phyloP scores from a whole-genome alignment of 139 green algal species.

The Chlamydomonas sp. region DNA sequence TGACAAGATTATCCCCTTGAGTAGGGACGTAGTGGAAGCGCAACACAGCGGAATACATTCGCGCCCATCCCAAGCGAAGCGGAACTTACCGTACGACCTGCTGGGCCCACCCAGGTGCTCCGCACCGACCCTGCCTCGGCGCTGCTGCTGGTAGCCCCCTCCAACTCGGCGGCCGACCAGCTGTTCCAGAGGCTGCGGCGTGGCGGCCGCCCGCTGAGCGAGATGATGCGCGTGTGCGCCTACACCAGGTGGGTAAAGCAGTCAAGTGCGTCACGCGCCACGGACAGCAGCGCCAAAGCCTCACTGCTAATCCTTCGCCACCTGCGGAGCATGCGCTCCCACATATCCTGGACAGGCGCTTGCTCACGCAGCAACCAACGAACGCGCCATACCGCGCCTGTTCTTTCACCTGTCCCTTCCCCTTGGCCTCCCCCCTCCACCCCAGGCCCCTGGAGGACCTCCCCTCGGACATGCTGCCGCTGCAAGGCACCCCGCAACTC shows the following conservation, averaged over 20 bases:
- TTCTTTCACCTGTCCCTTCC: not conserved
- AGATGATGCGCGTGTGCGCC: conserved; percentile 35
- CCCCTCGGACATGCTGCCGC: not conserved
- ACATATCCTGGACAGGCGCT: too few relatives aligned
- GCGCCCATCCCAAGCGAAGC: not conserved
- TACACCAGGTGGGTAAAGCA: not conserved
- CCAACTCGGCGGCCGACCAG: conserved; percentile 60
- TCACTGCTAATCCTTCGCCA: not conserved
- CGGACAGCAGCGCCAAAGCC: not conserved
- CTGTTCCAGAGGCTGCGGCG: conserved; percentile 38
- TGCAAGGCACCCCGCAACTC: not conserved
- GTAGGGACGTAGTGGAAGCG: conserved; percentile 30
- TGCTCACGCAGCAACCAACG: too few relatives aligned
- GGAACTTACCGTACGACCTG: not conserved
- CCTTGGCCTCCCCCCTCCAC: too few relatives aligned
- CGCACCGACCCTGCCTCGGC: not conserved
- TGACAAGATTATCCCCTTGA: not conserved
- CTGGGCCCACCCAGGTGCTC: conserved; percentile 37
- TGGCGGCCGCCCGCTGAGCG: conserved; percentile 14
- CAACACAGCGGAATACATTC: conserved; percentile 14
- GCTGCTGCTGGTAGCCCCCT: conserved; percentile 53
- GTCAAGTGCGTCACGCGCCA: not conserved
- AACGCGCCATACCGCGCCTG: too few relatives aligned
- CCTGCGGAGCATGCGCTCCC: too few relatives aligned
- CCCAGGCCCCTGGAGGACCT: conserved; percentile 7